phyloP scores from a whole-genome alignment of 306 rosid species.

The Glycyrrhiza uralensis region DNA sequence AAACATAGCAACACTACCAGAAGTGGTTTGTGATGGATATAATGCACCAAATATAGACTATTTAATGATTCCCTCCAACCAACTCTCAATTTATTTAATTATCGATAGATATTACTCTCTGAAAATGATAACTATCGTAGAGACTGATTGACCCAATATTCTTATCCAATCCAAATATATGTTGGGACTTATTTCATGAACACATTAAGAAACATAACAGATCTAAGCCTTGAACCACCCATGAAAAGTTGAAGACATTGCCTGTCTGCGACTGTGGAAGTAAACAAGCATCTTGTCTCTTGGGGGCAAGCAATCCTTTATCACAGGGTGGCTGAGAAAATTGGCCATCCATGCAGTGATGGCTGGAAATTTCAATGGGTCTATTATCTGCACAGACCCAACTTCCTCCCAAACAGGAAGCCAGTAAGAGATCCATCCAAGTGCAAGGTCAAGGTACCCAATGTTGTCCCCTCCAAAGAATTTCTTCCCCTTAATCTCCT shows the following conservation, averaged over 20 bases:
- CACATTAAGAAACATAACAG: background rate
- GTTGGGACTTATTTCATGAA: background rate
- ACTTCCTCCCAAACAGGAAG: conserved; percentile 51
- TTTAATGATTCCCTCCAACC: background rate
- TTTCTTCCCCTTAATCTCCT: conserved; percentile 38
- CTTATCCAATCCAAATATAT: background rate
- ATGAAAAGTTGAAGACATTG: background rate
- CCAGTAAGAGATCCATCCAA: conserved; percentile 57
- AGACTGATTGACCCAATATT: background rate
- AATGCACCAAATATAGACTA: background rate
- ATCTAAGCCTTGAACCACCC: conserved; percentile 20
- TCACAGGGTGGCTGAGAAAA: conserved; percentile 33
- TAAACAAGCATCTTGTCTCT: conserved; percentile 39
- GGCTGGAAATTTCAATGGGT: conserved; percentile 36
- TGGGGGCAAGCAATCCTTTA: conserved; percentile 45
- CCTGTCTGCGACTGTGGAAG: conserved; percentile 18
- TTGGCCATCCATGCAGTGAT: conserved; percentile 36
- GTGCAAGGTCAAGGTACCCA: conserved; percentile 53
- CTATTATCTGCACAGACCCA: conserved; percentile 35
- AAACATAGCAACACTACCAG: background rate
- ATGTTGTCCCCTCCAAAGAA: conserved; percentile 49
- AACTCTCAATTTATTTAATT: background rate
- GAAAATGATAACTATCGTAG: background rate
- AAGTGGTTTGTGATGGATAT: background rate
- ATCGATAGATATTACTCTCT: background rate